Evolutionary conservation across 768 basidiomycete genomes (phyloP), one percentile per base, ranked within the genome.

Genomic region (Termitomyces sp.): DNA sequence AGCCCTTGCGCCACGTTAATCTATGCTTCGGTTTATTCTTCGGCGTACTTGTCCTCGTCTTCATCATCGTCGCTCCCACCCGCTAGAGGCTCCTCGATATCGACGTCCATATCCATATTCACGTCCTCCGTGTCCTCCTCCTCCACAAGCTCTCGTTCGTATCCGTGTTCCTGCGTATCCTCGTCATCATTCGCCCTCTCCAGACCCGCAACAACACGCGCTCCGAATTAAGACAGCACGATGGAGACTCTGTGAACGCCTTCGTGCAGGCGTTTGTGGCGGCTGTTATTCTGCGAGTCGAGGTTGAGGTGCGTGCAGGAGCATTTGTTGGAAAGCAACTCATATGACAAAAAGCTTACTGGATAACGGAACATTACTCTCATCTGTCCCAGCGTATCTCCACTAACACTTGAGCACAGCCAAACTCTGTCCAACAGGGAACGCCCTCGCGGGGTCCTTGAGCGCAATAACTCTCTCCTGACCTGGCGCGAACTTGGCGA

Each of bases 211-310:
- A 74, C 73, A 31, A 67, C 66, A 22, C 68, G 85, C 86, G 36
- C 84, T 86, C 10, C 86, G 78, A 12, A 90, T 81, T 9, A 90
- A 72, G 2, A 90, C 88, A 0, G 85, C 84, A 12, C 82, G 81
- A 60, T 90, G 87, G 1, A 90, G 69, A 4, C 72, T 70, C n/a
- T 67, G 61, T 25, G 72, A 75, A 31, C 72, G 68, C 27, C 64
- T 67, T 23, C 72, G 70, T 3, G 64, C 69, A 0, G 77, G 70
- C 1, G 75, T 73, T 40, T 68, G 64, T 7, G 72, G 74, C 7
- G 65, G 64, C 18, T 60, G 64, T 13, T 61, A 59, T 27, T 54
- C 31, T 15, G 56, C 9, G 48, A 35, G 11, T 41, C 40, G 31
- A 2, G 44, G 60, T 7, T 63, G 43, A 53, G 70, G 45, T 12